A percentile compares a stretch with the other conserved stretches of the same genome.
Evolutionary conservation across 176 grass and related monocot species (phyloP).

Genomic region (Oryza brachyantha): DNA sequence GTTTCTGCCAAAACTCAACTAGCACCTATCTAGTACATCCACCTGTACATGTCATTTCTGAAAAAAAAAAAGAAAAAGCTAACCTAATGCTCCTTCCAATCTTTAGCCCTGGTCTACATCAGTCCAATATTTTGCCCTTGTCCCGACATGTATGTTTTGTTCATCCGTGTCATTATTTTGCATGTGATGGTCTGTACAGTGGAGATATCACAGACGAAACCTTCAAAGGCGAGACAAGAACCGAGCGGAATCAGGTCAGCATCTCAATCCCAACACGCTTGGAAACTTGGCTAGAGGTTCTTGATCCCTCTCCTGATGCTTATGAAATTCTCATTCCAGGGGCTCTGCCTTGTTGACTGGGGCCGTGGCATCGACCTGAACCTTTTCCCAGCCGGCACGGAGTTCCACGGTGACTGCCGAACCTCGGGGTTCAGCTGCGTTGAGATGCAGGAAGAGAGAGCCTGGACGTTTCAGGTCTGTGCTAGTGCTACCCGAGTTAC

Average conservation of each 20-base stretch:
- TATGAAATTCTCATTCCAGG: conserved; percentile 55
- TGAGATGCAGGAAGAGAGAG: conserved; percentile 73
- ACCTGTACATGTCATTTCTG: neutral
- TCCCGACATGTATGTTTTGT: neutral
- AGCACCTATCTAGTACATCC: neutral
- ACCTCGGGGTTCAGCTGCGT: conserved; percentile 86
- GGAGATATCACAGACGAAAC: conserved; percentile 62
- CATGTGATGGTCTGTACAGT: conserved; percentile 41
- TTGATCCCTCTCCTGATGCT: conserved; percentile 2
- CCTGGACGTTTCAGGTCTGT: conserved; percentile 76
- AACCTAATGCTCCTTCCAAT: neutral
- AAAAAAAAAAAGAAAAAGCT: neutral
- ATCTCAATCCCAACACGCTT: neutral
- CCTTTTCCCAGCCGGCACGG: conserved; percentile 52
- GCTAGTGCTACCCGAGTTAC: neutral
- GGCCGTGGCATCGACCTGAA: conserved; percentile 77
- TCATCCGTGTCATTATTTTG: conserved; percentile 21
- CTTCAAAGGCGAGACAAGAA: conserved; percentile 59
- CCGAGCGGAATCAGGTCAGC: conserved; percentile 61
- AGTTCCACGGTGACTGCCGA: conserved; percentile 60
- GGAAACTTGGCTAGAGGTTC: conserved; percentile 6
- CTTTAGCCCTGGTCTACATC: neutral
- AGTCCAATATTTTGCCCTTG: neutral
- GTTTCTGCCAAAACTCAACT: neutral
- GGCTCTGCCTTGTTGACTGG: conserved; percentile 89